Percentiles rank a stretch among this genome's conserved stretches.
Conservation (phyloP, 2,329 filamentous ascomycete species). For the Nemania abortiva region DNA sequence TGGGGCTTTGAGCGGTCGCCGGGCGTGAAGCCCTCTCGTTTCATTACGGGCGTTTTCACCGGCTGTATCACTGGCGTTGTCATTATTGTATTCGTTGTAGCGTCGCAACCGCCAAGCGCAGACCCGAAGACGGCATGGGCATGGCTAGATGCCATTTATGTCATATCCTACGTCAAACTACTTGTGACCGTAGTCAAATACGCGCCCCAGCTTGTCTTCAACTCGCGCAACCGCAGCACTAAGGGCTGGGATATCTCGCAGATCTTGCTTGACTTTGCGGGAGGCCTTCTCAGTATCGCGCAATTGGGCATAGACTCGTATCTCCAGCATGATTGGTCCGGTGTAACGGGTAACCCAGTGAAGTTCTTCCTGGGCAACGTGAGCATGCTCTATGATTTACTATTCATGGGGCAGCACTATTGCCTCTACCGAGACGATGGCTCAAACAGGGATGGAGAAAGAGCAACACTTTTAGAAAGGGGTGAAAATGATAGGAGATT, state of each 20-base stretch:
- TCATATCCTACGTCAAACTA: conserved; percentile 89
- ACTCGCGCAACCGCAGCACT: conserved; percentile 87
- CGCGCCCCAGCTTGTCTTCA: conserved; percentile 84
- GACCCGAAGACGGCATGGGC: conserved; percentile 65
- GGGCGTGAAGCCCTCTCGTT: conserved; percentile 67
- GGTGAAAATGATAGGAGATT: conserved; percentile 50
- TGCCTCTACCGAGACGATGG: conserved; percentile 71
- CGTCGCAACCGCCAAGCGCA: conserved; percentile 50
- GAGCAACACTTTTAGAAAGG: conserved; percentile 54
- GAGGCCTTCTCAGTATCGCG: conserved; percentile 82
- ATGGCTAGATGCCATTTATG: conserved; percentile 73
- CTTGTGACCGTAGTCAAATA: conserved; percentile 92
- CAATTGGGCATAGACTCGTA: conserved; percentile 90
- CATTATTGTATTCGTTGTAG: conserved; percentile 61
- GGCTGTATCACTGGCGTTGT: conserved; percentile 72
- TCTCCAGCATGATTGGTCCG: conserved; percentile 87
- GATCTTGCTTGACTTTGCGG: conserved; percentile 85
- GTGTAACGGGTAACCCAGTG: conserved; percentile 89
- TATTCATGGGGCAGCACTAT: conserved; percentile 93
- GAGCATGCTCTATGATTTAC: conserved; percentile 84
- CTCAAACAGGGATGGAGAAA: conserved; percentile 51
- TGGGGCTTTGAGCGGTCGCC: conserved; percentile 79
- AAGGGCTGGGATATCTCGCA: conserved; percentile 87
- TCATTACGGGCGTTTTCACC: conserved; percentile 76
- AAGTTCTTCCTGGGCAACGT: conserved; percentile 90